Conservation (phyloP, 2,329 filamentous ascomycete species). For the Scorias spongiosa region DNA sequence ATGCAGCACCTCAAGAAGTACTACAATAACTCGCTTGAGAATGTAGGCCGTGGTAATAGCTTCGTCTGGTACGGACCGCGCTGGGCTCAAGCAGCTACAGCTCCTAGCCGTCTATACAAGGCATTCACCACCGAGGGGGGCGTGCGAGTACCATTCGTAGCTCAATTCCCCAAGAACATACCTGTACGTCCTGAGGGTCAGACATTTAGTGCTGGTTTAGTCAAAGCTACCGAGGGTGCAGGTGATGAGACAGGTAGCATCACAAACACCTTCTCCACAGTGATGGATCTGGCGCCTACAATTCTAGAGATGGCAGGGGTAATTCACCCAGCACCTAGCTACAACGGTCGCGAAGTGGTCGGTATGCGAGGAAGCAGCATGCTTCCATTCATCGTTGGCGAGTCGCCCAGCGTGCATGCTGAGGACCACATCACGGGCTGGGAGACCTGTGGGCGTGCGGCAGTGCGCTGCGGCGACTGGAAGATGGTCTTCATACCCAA, state of each 20-base stretch:
- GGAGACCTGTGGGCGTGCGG: constrained; percentile 40
- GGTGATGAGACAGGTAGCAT: constrained; percentile 21
- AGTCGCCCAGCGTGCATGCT: constrained; percentile 29
- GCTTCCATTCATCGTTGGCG: constrained; percentile 25
- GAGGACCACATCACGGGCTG: constrained; percentile 40
- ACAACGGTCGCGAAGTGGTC: constrained; percentile 35
- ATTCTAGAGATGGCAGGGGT: constrained; percentile 34
- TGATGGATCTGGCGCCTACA: constrained; percentile 28
- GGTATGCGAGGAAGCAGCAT: constrained; percentile 36
- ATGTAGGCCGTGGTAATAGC: constrained; percentile 40
- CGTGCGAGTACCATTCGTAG: constrained; percentile 38
- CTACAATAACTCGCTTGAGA: constrained; percentile 43
- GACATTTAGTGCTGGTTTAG: constrained; percentile 29
- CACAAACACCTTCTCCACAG: constrained; percentile 35
- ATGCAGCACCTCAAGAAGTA: constrained; percentile 41
- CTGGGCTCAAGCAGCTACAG: constrained; percentile 41
- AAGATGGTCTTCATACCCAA: constrained; percentile 44
- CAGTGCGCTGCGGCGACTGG: constrained; percentile 41
- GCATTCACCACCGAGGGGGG: constrained; percentile 32
- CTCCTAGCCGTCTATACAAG: constrained; percentile 35
- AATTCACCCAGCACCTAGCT: constrained; percentile 37
- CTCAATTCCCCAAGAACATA: constrained; percentile 19
- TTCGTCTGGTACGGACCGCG: constrained; percentile 47
- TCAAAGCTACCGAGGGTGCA: constrained; percentile 22
- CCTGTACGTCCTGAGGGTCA: constrained; percentile 6